A percentile compares a stretch with the other conserved stretches of the same genome.
phyloP scores from a whole-genome alignment of 1,284 basidiomycete genomes.

The Apiotrichum gracile region DNA sequence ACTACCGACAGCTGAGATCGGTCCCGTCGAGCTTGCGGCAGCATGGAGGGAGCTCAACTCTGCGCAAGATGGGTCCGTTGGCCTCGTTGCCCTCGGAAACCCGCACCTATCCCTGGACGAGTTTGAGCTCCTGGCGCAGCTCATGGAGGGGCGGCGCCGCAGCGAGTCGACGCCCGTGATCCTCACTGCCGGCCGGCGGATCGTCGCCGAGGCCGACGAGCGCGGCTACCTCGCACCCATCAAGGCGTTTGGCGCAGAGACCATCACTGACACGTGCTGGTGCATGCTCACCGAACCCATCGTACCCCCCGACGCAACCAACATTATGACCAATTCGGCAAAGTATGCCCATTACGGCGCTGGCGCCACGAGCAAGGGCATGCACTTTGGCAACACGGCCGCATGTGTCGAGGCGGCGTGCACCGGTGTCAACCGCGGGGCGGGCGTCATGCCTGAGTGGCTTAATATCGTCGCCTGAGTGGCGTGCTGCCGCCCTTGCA shows the following conservation, averaged over 20 bases:
- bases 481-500: too few species aligned
- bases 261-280: constrained; percentile 11
- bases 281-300: constrained; percentile 9
- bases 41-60: constrained; percentile 11
- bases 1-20: not conserved
- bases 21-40: not conserved
- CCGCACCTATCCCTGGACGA: constrained; percentile 10
- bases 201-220: not conserved
- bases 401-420: constrained; percentile 5
- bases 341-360: constrained; percentile 16
- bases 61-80: not conserved
- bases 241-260: constrained; percentile 2
- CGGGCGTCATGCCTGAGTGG: not conserved
- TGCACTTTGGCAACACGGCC: constrained; percentile 2
- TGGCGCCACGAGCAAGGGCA: not conserved
- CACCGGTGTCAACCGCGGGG: not conserved
- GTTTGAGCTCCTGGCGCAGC: constrained; percentile 5
- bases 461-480: not conserved
- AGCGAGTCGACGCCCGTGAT: not conserved
- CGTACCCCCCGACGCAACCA: not conserved
- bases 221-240: not conserved
- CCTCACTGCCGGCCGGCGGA: constrained; percentile 4
- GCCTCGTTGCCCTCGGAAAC: constrained; percentile 12
- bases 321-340: constrained; percentile 7
- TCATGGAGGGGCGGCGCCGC: not conserved